phyloP scores from a whole-genome alignment of 768 basidiomycete species.

The Lactifluus piperatus region DNA sequence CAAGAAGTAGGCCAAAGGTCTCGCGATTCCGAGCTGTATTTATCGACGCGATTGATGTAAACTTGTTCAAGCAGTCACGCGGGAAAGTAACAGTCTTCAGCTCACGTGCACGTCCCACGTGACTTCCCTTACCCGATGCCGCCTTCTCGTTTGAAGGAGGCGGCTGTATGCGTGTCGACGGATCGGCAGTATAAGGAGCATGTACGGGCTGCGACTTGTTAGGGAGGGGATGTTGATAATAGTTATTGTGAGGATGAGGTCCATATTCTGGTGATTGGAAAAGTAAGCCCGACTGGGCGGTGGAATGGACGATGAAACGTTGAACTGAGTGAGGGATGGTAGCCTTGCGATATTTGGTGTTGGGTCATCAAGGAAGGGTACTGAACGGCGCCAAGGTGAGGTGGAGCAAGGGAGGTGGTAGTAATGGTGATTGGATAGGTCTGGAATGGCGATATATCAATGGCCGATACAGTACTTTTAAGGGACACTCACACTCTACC shows the following conservation, averaged over 20 bases:
- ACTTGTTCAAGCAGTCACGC: conserved; percentile 60
- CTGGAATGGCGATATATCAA: conserved; percentile 9
- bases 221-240: conserved; percentile 14
- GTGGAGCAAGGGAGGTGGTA: conserved; percentile 61
- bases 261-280: conserved; percentile 18
- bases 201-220: conserved; percentile 13
- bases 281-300: conserved; percentile 17
- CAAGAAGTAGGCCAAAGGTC: conserved; percentile 80
- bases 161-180: conserved; percentile 22
- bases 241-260: conserved; percentile 19
- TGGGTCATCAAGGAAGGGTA: conserved; percentile 73
- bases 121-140: conserved; percentile 27
- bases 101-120: conserved; percentile 30
- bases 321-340: conserved; percentile 65
- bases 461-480: background rate
- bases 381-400: conserved; percentile 37
- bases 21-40: conserved; percentile 77
- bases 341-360: conserved; percentile 72
- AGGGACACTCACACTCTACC: conserved; percentile 19
- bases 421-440: conserved; percentile 40
- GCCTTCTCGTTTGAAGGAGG: conserved; percentile 26
- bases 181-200: background rate
- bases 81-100: conserved; percentile 65
- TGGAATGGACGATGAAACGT: conserved; percentile 42
- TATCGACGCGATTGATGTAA: conserved; percentile 64